phyloP scores from a whole-genome alignment of 805 yeast species.

The Saccharomycopsis fodiens region DNA sequence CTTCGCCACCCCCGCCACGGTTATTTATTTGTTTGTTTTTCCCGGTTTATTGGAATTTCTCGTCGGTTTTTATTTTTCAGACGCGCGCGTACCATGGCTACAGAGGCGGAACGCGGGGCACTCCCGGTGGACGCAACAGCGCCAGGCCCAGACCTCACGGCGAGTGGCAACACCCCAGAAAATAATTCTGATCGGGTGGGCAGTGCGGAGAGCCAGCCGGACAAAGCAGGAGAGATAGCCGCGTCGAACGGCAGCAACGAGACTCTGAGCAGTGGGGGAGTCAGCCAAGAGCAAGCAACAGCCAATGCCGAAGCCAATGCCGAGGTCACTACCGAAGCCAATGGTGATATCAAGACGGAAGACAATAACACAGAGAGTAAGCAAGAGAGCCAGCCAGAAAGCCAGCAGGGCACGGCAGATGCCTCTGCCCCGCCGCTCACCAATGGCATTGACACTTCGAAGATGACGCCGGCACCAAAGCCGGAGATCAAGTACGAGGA shows the following conservation, averaged over 20 bases:
- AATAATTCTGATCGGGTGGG: not conserved
- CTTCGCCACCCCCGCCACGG: not conserved
- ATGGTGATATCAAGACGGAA: not conserved
- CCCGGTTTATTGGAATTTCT: not conserved
- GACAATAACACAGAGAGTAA: not conserved
- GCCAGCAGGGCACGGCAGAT: not conserved
- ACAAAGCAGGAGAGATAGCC: not conserved
- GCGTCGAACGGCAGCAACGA: not conserved
- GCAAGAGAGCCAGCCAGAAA: not conserved
- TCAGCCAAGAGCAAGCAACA: not conserved
- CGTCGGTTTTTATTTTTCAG: not conserved
- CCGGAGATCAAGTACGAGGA: slow-evolving; percentile 75
- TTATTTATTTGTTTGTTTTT: not conserved
- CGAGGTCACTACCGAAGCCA: not conserved
- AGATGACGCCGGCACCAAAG: slow-evolving; percentile 58
- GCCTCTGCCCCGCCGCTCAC: too few relatives aligned
- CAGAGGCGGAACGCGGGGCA: not conserved
- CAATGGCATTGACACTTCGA: not conserved
- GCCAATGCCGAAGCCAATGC: not conserved
- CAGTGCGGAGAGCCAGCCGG: not conserved
- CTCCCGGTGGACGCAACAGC: not conserved
- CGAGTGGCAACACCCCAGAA: too few relatives aligned
- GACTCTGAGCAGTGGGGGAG: not conserved
- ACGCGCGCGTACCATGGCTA: not conserved
- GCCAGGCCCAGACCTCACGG: too few relatives aligned